A percentile compares a stretch with the other conserved stretches of the same genome.
Evolutionary conservation across 78 protist species (phyloP).

Genomic region (Dictyostelium intermedium): DNA sequence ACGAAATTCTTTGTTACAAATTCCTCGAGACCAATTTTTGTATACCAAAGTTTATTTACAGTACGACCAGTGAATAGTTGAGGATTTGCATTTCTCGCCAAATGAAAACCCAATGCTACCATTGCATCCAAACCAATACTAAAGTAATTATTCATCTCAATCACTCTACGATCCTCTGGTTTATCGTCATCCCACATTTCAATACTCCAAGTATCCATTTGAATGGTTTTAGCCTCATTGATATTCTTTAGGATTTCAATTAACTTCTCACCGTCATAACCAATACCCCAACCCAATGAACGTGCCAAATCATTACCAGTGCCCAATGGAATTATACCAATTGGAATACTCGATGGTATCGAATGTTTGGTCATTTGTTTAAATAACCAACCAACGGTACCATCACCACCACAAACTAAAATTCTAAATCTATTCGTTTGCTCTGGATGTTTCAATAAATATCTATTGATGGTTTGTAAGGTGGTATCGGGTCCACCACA

Average conservation of each 20-base stretch:
- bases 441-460: constrained; percentile 24
- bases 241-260: background rate
- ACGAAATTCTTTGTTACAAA: constrained; percentile 35
- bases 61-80: constrained; percentile 67
- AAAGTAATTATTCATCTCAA: constrained; percentile 86
- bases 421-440: constrained; percentile 45
- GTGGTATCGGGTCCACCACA: constrained; percentile 35
- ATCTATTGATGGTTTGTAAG: background rate
- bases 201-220: constrained; percentile 62
- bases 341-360: constrained; percentile 28
- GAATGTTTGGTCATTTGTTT: constrained; percentile 26
- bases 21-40: constrained; percentile 65
- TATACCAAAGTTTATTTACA: constrained; percentile 78
- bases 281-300: constrained; percentile 90
- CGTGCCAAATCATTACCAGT: constrained; percentile 97
- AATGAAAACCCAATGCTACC: constrained; percentile 84
- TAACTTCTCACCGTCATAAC: constrained; percentile 79
- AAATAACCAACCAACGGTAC: constrained; percentile 94
- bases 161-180: background rate
- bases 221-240: background rate
- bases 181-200: background rate
- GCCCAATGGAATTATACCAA: constrained; percentile 91
- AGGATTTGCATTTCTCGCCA: constrained; percentile 68
- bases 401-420: constrained; percentile 94
- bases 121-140: constrained; percentile 88